Base-by-base conservation (phyloP, 371 early-diverging fungal species). In the Mortierella sp. region DNA sequence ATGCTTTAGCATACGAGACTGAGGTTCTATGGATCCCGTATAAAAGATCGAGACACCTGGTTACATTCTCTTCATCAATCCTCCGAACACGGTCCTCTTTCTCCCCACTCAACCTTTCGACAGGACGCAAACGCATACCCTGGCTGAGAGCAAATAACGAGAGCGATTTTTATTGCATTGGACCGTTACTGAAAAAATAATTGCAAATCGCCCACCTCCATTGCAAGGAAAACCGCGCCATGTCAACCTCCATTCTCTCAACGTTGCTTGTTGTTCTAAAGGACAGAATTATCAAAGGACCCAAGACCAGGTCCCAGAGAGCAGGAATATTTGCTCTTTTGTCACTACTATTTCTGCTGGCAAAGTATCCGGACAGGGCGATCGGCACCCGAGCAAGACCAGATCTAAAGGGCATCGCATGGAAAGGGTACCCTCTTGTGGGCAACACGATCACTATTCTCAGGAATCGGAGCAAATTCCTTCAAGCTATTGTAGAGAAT, bases 321-420 rank as follows among this genome's bases (percentile, higher is more conserved):
- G 60, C 70, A 6, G 57, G 64, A 9, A 48, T 68, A 34, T 49
- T 69, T 48, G 76, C 70, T 7, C 32, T 75, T 4, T 15, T 75
- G 21, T 56, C 70, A 2, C 24, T 69, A 28, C 49, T 69, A 30
- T 43, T 60, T 24, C 56, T 81, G 19, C 6, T 71, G 30, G 28
- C 55, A 14, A 75, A 67, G 26, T 81, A 81, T 50, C 79, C 81
- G 7, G 54, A 81, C 56, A 61, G 81, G 30, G 72, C 78, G 2
- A 61, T 79, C 21, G 75, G 79, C 12, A 79, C 80, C 7, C 54
- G 64, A 12, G 61, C 60, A 17, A 49, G 76, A 37, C 76, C 76
- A 0, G 76, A 75, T 30, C 52, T 75, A 30, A 47, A 64, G 2
- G 19, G 21, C 17, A 49, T 69, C 26, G 5, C 47, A 23, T 64